phyloP scores from a whole-genome alignment of 129 eudicot species.

The Flaveria linearis region DNA sequence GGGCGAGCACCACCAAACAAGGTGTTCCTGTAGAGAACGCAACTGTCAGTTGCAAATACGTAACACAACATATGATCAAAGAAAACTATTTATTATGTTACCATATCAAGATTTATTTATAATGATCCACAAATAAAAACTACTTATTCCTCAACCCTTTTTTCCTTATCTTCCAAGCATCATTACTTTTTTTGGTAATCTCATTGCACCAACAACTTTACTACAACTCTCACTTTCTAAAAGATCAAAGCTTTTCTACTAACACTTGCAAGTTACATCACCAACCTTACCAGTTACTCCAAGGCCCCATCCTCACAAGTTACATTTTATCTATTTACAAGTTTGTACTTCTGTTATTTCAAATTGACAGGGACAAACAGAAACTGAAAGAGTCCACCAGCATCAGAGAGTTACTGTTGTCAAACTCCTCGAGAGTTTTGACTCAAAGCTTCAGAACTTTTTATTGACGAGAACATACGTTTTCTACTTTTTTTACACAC shows the following conservation, averaged over 20 bases:
- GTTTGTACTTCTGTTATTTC: not conserved
- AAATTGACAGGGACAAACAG: not conserved
- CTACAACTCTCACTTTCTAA: not conserved
- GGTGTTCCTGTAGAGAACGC: slow-evolving; percentile 46
- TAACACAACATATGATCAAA: not conserved
- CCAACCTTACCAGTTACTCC: no score
- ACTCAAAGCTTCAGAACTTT: not conserved
- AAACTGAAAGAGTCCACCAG: not conserved
- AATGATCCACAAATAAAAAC: not conserved
- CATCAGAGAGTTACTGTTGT: not conserved
- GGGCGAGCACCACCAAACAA: slow-evolving; percentile 96
- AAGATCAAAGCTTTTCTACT: not conserved
- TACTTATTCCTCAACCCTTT: not conserved
- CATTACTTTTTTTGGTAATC: not conserved
- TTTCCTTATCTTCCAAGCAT: slow-evolving; percentile 1
- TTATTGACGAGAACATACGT: not conserved
- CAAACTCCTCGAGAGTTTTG: not conserved
- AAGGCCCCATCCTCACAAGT: not conserved
- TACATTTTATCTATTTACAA: not conserved
- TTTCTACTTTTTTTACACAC: not conserved
- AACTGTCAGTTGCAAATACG: slow-evolving; percentile 1
- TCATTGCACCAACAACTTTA: not conserved
- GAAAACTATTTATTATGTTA: not conserved
- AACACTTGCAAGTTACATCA: not conserved
- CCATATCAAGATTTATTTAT: not conserved